Base-by-base conservation (phyloP, 2,329 filamentous ascomycete genomes). In the Colletotrichum sansevieriae region DNA sequence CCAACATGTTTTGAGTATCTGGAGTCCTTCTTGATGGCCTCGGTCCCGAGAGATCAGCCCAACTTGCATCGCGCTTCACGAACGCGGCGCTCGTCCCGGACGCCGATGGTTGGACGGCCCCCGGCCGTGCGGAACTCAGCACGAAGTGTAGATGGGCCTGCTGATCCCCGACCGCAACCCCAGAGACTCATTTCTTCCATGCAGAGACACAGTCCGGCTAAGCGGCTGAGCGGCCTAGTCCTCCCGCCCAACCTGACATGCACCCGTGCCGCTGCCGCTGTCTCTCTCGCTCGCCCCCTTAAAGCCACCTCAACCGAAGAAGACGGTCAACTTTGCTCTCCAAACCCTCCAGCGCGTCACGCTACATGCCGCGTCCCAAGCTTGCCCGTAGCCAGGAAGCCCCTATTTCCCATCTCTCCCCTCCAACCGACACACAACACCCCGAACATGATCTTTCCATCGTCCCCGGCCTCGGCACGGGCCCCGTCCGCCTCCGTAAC, bases 341-440 rank as follows among this genome's bases (percentile, higher is more conserved):
- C 29, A 7, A 15, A 43, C 13, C 18, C 29, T 12, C 33, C 46
- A 39, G 22, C 63, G 22, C 47, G 62, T 70, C 63, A 70, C 41
- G 72, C 72, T 15, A 78, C 74, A 29, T 73, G 55, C 72, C 85
- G 84, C 64, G 86, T 85, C 12, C 88, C 87, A 71, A 97, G 82
- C 84, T 92, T 95, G 10, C 95, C 95, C 7, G 96, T 99, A 51
- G 91, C 94, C 76, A 99, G 83, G 74, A 90, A 95, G 0, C 96
- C 96, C 74, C 89, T 88, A 80, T 95, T 96, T 0, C 96, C 96
- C 91, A 98, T 95, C 70, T 92, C 88, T 43, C 92, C 92, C 71
- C 93, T 87, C 96, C 96, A 99, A 63, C 93, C 91, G 68, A 98
- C 92, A 49, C 90, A 91, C 72, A 98, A 80, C 71, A 96, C 90